Conservation (phyloP, 129 eudicot species). For the Helianthus annuus region HanXRQr2.0-SUNRISE NC_035446.2:164960075-164960574, state of each 20-base stretch:
- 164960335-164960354: slow-evolving; percentile 44
- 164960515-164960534: no score
- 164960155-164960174: slow-evolving; percentile 20
- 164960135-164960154: slow-evolving; percentile 4
- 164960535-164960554: no score
- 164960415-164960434: no score
- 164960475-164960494: no score
- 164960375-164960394: neutral
- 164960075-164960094: slow-evolving; percentile 6
- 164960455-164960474: no score
- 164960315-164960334: slow-evolving; percentile 62
- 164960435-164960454: no score
- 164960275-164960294: slow-evolving; percentile 59
- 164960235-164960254: slow-evolving; percentile 61
- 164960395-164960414: no score
- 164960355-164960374: slow-evolving; percentile 40
- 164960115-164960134: neutral
- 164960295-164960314: slow-evolving; percentile 65
- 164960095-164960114: neutral
- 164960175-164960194: slow-evolving; percentile 75
- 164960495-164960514: no score
- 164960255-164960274: slow-evolving; percentile 42
- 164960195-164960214: slow-evolving; percentile 61
- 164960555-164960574: no score
- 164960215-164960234: slow-evolving; percentile 54